Conservation (phyloP, 805 yeast species). For the Saturnispora sanitii region DNA sequence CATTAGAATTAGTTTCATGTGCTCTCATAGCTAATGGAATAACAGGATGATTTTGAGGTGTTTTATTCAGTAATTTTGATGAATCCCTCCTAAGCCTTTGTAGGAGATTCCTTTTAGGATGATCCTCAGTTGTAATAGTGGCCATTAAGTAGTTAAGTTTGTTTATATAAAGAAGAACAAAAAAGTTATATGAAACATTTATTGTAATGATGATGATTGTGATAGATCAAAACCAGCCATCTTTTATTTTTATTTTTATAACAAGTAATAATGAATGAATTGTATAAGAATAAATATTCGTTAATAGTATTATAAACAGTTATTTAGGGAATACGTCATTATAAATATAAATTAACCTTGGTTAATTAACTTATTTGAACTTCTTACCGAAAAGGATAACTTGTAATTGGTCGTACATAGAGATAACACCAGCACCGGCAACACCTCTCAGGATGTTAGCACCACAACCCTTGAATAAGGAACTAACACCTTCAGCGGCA, state of each 20-base stretch:
- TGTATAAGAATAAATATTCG: conserved; percentile 9
- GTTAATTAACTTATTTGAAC: conserved; percentile 47
- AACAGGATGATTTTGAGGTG: background rate
- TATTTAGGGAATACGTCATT: background rate
- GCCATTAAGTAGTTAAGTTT: background rate
- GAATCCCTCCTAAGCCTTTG: background rate
- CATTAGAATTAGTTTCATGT: background rate
- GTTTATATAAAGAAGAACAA: background rate
- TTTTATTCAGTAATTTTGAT: background rate
- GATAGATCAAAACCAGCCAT: conserved; percentile 1
- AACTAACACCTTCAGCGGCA: conserved; percentile 88
- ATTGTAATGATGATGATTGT: background rate
- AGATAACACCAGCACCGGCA: conserved; percentile 99
- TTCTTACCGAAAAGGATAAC: conserved; percentile 92
- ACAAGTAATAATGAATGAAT: too few species aligned
- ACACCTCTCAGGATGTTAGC: conserved; percentile 99
- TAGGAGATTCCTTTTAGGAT: background rate
- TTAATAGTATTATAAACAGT: conserved; percentile 11
- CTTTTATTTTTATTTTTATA: too few species aligned
- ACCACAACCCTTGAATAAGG: conserved; percentile 98
- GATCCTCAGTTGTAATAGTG: background rate
- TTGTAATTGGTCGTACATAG: conserved; percentile 96
- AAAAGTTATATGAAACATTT: background rate
- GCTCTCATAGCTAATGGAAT: background rate
- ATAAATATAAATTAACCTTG: background rate